Percentiles rank a stretch among this genome's conserved stretches.
Evolutionary conservation across 306 rosid genomes (phyloP).

Genomic region (Cucurbita maxima): DNA sequence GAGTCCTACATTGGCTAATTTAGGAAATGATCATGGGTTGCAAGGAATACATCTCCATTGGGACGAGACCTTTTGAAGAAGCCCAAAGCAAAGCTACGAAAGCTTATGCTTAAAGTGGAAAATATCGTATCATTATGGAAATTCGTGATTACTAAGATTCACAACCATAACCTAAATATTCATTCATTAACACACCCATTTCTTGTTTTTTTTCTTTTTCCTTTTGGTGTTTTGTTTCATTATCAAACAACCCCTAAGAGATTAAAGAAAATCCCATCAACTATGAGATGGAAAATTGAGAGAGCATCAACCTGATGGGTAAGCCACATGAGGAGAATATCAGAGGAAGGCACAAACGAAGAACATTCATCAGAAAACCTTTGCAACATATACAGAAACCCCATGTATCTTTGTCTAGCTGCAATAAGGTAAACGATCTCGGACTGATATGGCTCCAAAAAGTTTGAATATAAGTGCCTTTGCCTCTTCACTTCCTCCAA

Average conservation of each 20-base stretch:
- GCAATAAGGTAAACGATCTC: constrained; percentile 61
- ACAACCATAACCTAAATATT: background rate
- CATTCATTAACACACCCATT: background rate
- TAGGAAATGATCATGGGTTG: too few species aligned
- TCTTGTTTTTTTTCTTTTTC: background rate
- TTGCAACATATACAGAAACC: constrained; percentile 42
- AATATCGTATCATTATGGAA: too few species aligned
- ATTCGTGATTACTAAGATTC: background rate
- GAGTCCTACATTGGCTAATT: too few species aligned
- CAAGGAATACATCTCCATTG: too few species aligned
- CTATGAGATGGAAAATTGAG: background rate
- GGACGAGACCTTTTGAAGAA: too few species aligned
- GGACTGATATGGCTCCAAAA: constrained; percentile 50
- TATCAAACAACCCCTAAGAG: background rate
- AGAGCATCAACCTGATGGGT: constrained; percentile 59
- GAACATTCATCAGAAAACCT: constrained; percentile 28
- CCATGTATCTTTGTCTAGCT: constrained; percentile 67
- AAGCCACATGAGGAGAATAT: constrained; percentile 65
- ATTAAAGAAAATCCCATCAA: background rate
- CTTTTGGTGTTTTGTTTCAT: background rate
- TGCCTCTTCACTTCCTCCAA: constrained; percentile 31
- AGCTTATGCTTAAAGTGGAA: too few species aligned
- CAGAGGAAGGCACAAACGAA: constrained; percentile 63
- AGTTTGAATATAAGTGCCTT: constrained; percentile 29
- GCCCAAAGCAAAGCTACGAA: too few species aligned